Conservation (phyloP, 306 rosid species). For the Cucumis sativus region Cucumber_9930_V3 NC_026660.2:855501-856000, state of each 20-base stretch:
- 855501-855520: conserved; percentile 36
- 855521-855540: conserved; percentile 60
- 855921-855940: conserved; percentile 62
- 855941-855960: conserved; percentile 80
- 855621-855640: conserved; percentile 68
- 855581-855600: conserved; percentile 28
- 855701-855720: background rate
- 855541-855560: conserved; percentile 68
- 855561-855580: conserved; percentile 62
- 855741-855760: conserved; percentile 72
- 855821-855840: conserved; percentile 49
- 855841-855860: conserved; percentile 84
- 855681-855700: background rate
- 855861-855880: conserved; percentile 79
- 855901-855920: conserved; percentile 71
- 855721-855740: conserved; percentile 40
- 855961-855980: conserved; percentile 68
- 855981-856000: conserved; percentile 73
- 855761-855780: conserved; percentile 35
- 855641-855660: conserved; percentile 70
- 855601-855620: conserved; percentile 61
- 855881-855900: conserved; percentile 73
- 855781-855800: conserved; percentile 27
- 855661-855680: background rate
- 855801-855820: conserved; percentile 64